A percentile compares a stretch with the other conserved stretches of the same genome.
phyloP scores from a whole-genome alignment of 2,329 filamentous ascomycete species.

The Dissoconium aciculare region DNA sequence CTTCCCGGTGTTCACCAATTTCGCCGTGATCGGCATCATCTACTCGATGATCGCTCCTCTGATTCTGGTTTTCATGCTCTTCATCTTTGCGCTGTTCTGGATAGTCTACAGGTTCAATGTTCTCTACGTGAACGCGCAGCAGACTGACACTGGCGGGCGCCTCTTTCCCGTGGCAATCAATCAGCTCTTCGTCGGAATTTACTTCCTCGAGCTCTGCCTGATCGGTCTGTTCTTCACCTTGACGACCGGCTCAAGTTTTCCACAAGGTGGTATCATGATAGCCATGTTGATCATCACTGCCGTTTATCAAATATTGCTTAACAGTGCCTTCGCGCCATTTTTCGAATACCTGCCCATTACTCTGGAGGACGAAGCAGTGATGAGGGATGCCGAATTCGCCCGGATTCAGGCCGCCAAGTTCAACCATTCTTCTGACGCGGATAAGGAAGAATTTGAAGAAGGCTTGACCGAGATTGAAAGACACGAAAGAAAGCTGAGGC shows the following conservation, averaged over 20 bases:
- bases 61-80: conserved; percentile 81
- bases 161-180: conserved; percentile 88
- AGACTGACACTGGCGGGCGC: conserved; percentile 79
- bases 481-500: conserved; percentile 21
- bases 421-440: conserved; percentile 15
- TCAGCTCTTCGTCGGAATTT: conserved; percentile 86
- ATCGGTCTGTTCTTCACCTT: conserved; percentile 81
- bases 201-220: conserved; percentile 83
- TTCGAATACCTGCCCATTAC: conserved; percentile 86
- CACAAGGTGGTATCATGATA: conserved; percentile 78
- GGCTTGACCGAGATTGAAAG: conserved; percentile 10
- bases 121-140: conserved; percentile 82
- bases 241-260: conserved; percentile 45
- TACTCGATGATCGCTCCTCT: conserved; percentile 82
- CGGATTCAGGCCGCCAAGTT: conserved; percentile 39
- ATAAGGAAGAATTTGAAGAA: conserved; percentile 15
- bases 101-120: conserved; percentile 93
- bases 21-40: conserved; percentile 75
- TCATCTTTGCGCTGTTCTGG: conserved; percentile 87
- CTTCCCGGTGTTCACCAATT: conserved; percentile 93
- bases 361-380: conserved; percentile 82
- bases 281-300: conserved; percentile 54
- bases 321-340: conserved; percentile 68
- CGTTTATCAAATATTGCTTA: conserved; percentile 66
- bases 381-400: conserved; percentile 81